Conservation (phyloP, 2,329 filamentous ascomycete species). For the Madurella fahalii region DNA sequence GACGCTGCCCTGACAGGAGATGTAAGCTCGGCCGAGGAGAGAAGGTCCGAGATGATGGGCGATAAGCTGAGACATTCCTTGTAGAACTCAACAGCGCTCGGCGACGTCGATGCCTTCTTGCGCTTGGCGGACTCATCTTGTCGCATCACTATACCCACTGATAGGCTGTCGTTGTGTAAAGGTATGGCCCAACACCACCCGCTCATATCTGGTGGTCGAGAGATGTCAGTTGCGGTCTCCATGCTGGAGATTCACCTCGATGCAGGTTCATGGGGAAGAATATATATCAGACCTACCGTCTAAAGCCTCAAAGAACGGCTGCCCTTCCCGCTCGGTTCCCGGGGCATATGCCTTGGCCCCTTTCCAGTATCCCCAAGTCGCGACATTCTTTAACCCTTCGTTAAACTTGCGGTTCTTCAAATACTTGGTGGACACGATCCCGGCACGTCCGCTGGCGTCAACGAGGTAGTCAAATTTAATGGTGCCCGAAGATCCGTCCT, state of each 20-base stretch:
- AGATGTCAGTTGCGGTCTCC: too few relatives aligned
- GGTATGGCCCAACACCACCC: slow-evolving; percentile 51
- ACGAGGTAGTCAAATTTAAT: slow-evolving; percentile 46
- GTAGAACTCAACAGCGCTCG: slow-evolving; percentile 32
- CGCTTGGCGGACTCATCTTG: slow-evolving; percentile 35
- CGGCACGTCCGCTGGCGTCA: slow-evolving; percentile 44
- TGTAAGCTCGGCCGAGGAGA: slow-evolving; percentile 33
- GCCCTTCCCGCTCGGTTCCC: slow-evolving; percentile 34
- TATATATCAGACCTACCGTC: not conserved
- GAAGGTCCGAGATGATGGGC: slow-evolving; percentile 30
- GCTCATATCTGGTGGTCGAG: slow-evolving; percentile 37
- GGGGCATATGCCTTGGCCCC: slow-evolving; percentile 30
- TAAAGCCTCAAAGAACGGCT: slow-evolving; percentile 44
- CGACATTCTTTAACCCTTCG: slow-evolving; percentile 45
- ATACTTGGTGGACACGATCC: slow-evolving; percentile 46
- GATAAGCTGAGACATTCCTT: slow-evolving; percentile 31
- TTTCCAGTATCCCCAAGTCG: slow-evolving; percentile 48
- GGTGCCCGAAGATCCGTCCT: slow-evolving; percentile 33
- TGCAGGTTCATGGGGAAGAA: too few relatives aligned
- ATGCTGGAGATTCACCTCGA: too few relatives aligned
- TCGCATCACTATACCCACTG: slow-evolving; percentile 41
- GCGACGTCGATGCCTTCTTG: slow-evolving; percentile 30
- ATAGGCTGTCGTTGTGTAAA: slow-evolving; percentile 42
- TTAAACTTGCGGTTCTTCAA: slow-evolving; percentile 46
- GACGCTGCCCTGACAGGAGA: slow-evolving; percentile 39